phyloP scores from a whole-genome alignment of 2,329 filamentous ascomycete genomes.

The Penicillium sp. region DNA sequence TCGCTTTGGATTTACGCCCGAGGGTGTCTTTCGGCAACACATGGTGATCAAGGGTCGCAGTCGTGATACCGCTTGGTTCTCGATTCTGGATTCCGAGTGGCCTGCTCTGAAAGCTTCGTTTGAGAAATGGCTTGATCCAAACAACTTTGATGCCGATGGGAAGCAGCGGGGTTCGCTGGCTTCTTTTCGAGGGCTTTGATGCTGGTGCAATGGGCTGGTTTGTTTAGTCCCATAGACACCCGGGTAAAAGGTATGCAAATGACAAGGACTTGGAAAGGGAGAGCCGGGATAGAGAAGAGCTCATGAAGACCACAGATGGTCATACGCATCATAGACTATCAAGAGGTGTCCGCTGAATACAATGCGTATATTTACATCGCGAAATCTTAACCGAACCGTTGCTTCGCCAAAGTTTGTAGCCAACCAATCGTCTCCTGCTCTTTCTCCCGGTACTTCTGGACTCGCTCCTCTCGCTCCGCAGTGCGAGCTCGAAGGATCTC shows the following conservation, averaged over 20 bases:
- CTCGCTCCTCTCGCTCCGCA: conserved; percentile 75
- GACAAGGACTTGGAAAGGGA: too few species aligned
- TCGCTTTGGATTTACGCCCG: conserved; percentile 56
- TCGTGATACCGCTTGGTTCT: conserved; percentile 50
- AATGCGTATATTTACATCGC: too few species aligned
- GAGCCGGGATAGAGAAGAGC: too few species aligned
- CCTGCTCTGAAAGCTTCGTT: conserved; percentile 11
- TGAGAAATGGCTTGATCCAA: conserved; percentile 17
- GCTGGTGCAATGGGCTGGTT: neutral
- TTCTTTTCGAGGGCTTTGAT: conserved; percentile 10
- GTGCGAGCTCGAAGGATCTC: conserved; percentile 71
- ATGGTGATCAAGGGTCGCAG: conserved; percentile 57
- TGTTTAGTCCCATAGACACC: neutral
- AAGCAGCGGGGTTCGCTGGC: conserved; percentile 9
- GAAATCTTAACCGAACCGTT: conserved; percentile 71
- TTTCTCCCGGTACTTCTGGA: conserved; percentile 67
- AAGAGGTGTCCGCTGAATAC: too few species aligned
- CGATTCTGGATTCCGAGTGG: conserved; percentile 19
- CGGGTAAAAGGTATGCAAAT: too few species aligned
- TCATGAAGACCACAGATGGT: neutral
- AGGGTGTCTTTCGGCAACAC: conserved; percentile 61
- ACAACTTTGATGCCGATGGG: conserved; percentile 16
- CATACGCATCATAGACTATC: too few species aligned
- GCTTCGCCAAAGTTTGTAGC: conserved; percentile 72
- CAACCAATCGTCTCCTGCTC: conserved; percentile 83